Base-by-base conservation (phyloP, 2,329 filamentous ascomycete species). In the Arthrobotrys entomopaga region DNA sequence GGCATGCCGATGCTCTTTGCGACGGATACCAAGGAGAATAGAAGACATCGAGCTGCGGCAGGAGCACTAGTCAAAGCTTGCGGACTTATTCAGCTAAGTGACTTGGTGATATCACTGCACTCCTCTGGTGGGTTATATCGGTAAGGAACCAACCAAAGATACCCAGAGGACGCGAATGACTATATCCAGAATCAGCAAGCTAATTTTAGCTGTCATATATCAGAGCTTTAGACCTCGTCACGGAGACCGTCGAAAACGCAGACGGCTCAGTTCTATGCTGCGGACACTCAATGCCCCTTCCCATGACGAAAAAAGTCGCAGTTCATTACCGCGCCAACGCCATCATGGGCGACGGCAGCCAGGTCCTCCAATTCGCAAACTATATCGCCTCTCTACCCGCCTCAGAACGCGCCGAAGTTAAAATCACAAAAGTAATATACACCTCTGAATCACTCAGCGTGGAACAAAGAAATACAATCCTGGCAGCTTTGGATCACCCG, bases 401-500 rank as follows among this genome's bases (percentile, higher is more conserved):
- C 3, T 75, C 77, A 0, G 50, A 77, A 19, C 63, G 63, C 16
- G 40, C 40, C n/a, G 53, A 40, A 0, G 77, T 84, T 40, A 78
- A 73, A 0, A 43, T 84, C 0, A 63, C 79, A n/a, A 84, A 84
- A 73, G 78, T 84, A 0, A 79, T 85, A 1, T 85, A 84, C 65
- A 84, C 83, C 0, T 85, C 83, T 0, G 83, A 85, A 40, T 76
- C 79, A 0, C 76, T 85, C 20, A 82, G 80, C 0, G 46, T 43
- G 1, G 61, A 76, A 0, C 77, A 81, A 0, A 60, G 84, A 0
- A 81, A 79, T 0, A 74, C 77, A 0, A 76, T 83, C 13, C 78
- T 79, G 7, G 7, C 63, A 3, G 63, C 53, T n/a, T 40, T 65
- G 11, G 42, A 42, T 16, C 52, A 65, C n/a, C 52, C 53, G 4